Evolutionary conservation across 2,329 filamentous ascomycete species (phyloP), one percentile per base, ranked within the genome.

Genomic region (Epichloe bromicola): DNA sequence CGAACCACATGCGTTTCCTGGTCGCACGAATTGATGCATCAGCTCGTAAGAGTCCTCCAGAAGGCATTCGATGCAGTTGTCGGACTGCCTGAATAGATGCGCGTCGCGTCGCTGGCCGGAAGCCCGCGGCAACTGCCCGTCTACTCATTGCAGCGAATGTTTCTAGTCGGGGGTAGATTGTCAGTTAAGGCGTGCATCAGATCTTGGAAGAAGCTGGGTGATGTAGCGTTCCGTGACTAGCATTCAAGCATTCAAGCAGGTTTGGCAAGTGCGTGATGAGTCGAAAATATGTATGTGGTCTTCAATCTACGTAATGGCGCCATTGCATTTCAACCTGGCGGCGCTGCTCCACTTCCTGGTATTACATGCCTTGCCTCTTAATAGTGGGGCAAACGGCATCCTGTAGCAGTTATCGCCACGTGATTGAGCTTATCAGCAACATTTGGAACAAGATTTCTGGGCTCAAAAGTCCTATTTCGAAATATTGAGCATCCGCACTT

Each of bases 1-100:
- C 74, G n/a, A 87, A 83, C 84, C 86, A 93, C 66, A 83, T 75
- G 55, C 83, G 79, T 51, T 76, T 74, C 65, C 78, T 71, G 62
- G 79, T 72, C 63, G 76, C 71, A 61, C 82, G 76, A 59, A 82
- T 72, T 59, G 78, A 73, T 55, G 77, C 74, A 69, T 87, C 79
- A 57, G 81, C 74, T 59, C 82, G 75, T 54, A 88, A 74, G 37
- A 89, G 76, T 26, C 85, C 85, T 51, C 83, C 82, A 14, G 81
- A 80, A 36, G 82, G 78, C 53, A 83, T 73, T 55, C 75, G 80
- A 67, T 86, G 81, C 59, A 85, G 73, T 64, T 82, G 78, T 60
- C 84, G 83, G 60, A 73, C 71, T 56, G 73, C 67, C 60, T 73
- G 72, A 60, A 74, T 67, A 55, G 74, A 67, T 58, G 73, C 74